Conservation (phyloP, 805 yeast species). For the Starmerella geochares region DNA sequence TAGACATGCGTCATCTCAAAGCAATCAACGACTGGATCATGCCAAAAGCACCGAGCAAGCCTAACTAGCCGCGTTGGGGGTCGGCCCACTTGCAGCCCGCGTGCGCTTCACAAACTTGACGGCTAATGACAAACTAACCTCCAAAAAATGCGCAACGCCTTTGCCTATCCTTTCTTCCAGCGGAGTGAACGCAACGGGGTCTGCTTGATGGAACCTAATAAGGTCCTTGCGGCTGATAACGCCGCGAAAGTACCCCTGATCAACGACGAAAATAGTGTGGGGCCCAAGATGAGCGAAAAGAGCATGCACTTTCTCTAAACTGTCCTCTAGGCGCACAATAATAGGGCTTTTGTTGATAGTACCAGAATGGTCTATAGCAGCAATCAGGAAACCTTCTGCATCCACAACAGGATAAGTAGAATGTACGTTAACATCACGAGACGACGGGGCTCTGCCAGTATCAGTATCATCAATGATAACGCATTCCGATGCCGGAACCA, state of each 20-base stretch:
- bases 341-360: conserved; percentile 42
- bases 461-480: conserved; percentile 21
- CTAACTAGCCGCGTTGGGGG: not conserved
- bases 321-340: conserved; percentile 42
- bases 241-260: conserved; percentile 53
- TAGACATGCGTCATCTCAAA: too few species aligned
- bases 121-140: not conserved
- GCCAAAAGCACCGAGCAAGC: too few species aligned
- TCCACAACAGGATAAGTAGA: conserved; percentile 35
- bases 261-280: conserved; percentile 54
- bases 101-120: not conserved
- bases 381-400: conserved; percentile 28
- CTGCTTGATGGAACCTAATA: conserved; percentile 33
- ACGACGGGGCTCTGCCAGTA: not conserved
- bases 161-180: conserved; percentile 8
- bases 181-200: not conserved
- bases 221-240: conserved; percentile 79
- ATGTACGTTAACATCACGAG: not conserved
- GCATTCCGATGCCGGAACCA: conserved; percentile 38
- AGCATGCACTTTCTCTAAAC: conserved; percentile 53
- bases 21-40: too few species aligned
- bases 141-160: not conserved
- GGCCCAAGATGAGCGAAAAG: conserved; percentile 76
- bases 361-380: conserved; percentile 25
- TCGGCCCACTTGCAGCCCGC: not conserved